A percentile compares a stretch with the other conserved stretches of the same genome.
These are phyloP conservation scores for Trifolium repens DNA, from an alignment of 306 rosid genomes.

Conservation along the genomic window DNA sequence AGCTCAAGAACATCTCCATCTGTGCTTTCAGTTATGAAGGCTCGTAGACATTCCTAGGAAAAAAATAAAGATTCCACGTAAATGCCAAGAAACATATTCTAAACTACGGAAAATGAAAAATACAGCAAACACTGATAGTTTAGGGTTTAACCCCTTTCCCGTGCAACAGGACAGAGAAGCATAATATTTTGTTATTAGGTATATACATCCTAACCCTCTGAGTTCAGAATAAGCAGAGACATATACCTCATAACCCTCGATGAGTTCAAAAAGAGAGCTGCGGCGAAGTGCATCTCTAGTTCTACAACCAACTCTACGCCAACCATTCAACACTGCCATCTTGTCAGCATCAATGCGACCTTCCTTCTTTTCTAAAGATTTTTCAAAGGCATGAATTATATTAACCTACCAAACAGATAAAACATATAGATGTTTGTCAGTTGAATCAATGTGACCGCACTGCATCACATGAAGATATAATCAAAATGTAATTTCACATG, in stretches of 20 bases:
- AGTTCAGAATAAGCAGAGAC: constrained; percentile 35
- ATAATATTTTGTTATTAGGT: neutral
- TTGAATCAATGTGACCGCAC: constrained; percentile 1
- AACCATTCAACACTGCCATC: constrained; percentile 49
- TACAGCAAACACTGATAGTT: neutral
- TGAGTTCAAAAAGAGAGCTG: constrained; percentile 70
- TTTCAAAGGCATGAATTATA: constrained; percentile 59
- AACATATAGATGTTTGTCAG: constrained; percentile 29
- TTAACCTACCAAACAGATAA: constrained; percentile 61
- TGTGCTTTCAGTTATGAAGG: constrained; percentile 54
- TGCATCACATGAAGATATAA: constrained; percentile 13
- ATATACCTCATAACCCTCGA: constrained; percentile 82
- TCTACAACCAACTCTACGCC: constrained; percentile 68
- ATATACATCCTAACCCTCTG: constrained; percentile 81
- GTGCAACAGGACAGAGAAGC: neutral
- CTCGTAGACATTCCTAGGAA: constrained; percentile 64
- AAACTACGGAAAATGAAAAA: constrained; percentile 27
- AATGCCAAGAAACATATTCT: neutral
- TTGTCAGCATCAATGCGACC: constrained; percentile 64
- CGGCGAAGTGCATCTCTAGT: constrained; percentile 96
- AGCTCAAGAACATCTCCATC: constrained; percentile 61
- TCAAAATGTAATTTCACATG: constrained; percentile 14
- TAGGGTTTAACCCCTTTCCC: constrained; percentile 31
- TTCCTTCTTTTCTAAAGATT: constrained; percentile 57
- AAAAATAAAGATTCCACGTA: neutral